Evolutionary conservation across 1,284 basidiomycete species (phyloP), one percentile per base, ranked within the genome.

Genomic region (Cryptococcus jaspeensis): DNA sequence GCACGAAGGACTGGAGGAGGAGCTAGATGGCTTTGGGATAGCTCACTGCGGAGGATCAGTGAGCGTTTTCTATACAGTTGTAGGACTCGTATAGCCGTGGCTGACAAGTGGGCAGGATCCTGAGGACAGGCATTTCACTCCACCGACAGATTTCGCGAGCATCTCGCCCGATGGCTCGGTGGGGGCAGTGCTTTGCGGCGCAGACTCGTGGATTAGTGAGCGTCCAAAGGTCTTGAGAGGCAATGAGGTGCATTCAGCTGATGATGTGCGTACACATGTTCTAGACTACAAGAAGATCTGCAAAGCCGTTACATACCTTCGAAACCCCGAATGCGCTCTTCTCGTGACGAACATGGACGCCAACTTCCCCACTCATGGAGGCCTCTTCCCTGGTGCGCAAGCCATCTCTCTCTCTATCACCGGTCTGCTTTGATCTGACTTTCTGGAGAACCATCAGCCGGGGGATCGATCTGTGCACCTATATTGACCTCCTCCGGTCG

Each of bases 251-350:
- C n/a, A n/a, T n/a, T n/a, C n/a, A n/a, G n/a, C n/a, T n/a, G n/a
- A n/a, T n/a, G n/a, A n/a, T n/a, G n/a, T n/a, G n/a, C n/a, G n/a
- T n/a, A n/a, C n/a, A n/a, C n/a, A n/a, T n/a, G n/a, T n/a, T n/a
- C n/a, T n/a, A 77, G 95, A 90, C 78, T 99, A 98, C 80, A 90
- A 89, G 59, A 98, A 97, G 78, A 81, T 94, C 47, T 89, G 88
- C 25, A 96, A 95, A 76, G 94, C 93, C 4, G 93, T 89, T 80
- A 88, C 90, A 70, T 95, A 97, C 76, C 82, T 99, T 48, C 84
- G 84, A 42, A 89, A 92, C 76, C 83, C 86, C 16, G 86, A 81
- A 20, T 93, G 90, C 72, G 83, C 84, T 52, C 98, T 99, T 76
- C 84, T 99, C 60, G 87, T 87, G 41, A 98, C 95, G 2, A 99